Percentiles rank a stretch among this genome's conserved stretches.
Evolutionary conservation across 2,329 filamentous ascomycete genomes (phyloP).

Genomic region (Aspergillus sp.): DNA sequence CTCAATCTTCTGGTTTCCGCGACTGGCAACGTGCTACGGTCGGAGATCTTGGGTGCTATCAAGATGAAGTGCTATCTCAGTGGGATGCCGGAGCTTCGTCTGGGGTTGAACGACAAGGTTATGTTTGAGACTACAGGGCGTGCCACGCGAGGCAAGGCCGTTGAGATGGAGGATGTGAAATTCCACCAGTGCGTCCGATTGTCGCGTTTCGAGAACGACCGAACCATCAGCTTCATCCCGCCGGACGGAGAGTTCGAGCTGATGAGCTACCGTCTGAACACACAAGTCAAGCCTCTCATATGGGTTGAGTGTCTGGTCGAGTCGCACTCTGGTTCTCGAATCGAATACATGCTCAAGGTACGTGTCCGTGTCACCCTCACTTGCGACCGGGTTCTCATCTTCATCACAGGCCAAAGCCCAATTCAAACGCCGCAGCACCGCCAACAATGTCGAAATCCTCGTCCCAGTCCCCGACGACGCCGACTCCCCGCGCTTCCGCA

Average conservation of each 20-base stretch:
- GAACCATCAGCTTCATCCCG: conserved; percentile 98
- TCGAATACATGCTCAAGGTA: conserved; percentile 98
- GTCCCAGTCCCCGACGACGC: conserved; percentile 97
- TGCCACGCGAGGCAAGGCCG: conserved; percentile 91
- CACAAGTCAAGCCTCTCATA: conserved; percentile 96
- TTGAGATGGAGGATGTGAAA: conserved; percentile 99
- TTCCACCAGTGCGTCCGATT: conserved; percentile 98
- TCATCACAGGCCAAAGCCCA: conserved; percentile 75
- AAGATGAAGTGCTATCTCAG: conserved; percentile 99
- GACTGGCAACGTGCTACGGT: conserved; percentile 92
- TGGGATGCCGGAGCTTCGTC: conserved; percentile 93
- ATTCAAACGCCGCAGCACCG: conserved; percentile 96
- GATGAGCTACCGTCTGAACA: conserved; percentile 99
- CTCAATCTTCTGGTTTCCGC: conserved; percentile 93
- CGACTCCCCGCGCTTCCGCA: conserved; percentile 92
- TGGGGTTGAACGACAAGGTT: conserved; percentile 97
- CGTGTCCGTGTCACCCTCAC: background rate
- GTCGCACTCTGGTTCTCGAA: conserved; percentile 89
- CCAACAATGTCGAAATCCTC: conserved; percentile 98
- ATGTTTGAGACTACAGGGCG: conserved; percentile 99
- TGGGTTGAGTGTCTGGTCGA: conserved; percentile 99
- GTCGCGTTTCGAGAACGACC: conserved; percentile 95
- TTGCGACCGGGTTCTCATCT: background rate
- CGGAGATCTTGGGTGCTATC: conserved; percentile 93
- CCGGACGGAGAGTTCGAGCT: conserved; percentile 98